Evolutionary conservation across 768 basidiomycete species (phyloP), one percentile per base, ranked within the genome.

Genomic region (Leucocoprinus leucothites): DNA sequence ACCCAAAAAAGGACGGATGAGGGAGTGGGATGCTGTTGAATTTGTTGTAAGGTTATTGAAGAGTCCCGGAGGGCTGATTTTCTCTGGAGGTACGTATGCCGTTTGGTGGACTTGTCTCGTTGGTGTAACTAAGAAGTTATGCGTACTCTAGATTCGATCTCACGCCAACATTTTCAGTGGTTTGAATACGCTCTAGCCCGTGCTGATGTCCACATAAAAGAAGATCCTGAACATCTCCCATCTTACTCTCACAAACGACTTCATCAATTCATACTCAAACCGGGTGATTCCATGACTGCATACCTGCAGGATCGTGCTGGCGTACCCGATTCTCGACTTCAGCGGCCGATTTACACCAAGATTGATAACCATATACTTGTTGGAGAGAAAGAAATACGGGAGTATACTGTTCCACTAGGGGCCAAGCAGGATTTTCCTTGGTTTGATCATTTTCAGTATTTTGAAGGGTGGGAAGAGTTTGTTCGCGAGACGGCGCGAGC

Each of bases 341-440:
- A 35, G 8, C 31, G 56, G 1, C 62, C 60, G 1, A 53, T 60
- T 6, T 60, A 57, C 45, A 58, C 43, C 1, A 56, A 57, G 19
- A 58, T 63, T 16, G 59, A 60, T 35, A 58, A 63, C 18, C 60
- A 60, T 31, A 55, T 63, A 16, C 51, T 61, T 5, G 51, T 60
- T n/a, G 46, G 58, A 2, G 56, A 59, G 40, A 50, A 47, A 3
- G 60, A 61, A 11, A 38, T 61, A 14, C 52, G 62, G 7, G 38
- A 34, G 16, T 53, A 61, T 36, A 57, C 49, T 1, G 56, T 22
- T 8, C 18, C 28, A 8, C 44, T 52, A 19, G 62, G 60, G 9
- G 62, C 62, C 13, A 24, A 53, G 28, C 25, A 53, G 9, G 40
- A 28, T 2, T 61, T 51, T 51, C 16, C 34, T 3, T 61, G 58